Evolutionary conservation across 2,329 filamentous ascomycete genomes (phyloP).

Genomic region (Pyricularia grisea): DNA sequence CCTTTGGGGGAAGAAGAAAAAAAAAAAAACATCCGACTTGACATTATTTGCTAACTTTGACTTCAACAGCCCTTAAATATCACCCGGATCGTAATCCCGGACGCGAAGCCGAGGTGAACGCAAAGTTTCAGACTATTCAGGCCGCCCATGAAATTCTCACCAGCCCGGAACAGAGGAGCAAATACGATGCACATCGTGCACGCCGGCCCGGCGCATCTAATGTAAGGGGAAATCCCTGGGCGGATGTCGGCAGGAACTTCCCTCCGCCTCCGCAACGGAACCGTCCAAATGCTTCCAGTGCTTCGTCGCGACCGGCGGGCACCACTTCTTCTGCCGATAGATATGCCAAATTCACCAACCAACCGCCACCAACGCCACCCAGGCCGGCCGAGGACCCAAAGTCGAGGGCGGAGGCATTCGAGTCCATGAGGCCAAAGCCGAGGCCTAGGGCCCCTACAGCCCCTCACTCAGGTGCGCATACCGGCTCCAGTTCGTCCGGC

Average conservation of each 20-base stretch:
- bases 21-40: not conserved
- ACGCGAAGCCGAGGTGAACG: conserved; percentile 66
- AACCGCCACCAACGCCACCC: conserved; percentile 9
- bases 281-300: conserved; percentile 7
- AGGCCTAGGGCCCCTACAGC: conserved; percentile 11
- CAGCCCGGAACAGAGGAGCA: conserved; percentile 38
- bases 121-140: conserved; percentile 80
- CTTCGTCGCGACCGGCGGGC: conserved; percentile 12
- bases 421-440: conserved; percentile 20
- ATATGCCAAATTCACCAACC: conserved; percentile 13
- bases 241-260: conserved; percentile 36
- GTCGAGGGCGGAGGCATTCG: conserved; percentile 23
- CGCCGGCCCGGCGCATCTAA: conserved; percentile 39
- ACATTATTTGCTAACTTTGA: conserved; percentile 1
- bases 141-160: conserved; percentile 69
- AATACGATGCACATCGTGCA: conserved; percentile 40
- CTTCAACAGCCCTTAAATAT: conserved; percentile 56
- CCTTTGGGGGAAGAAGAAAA: too few species aligned
- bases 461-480: conserved; percentile 7
- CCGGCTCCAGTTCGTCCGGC: not conserved
- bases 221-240: conserved; percentile 48
- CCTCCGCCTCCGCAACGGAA: conserved; percentile 31
- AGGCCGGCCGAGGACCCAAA: conserved; percentile 10
- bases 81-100: conserved; percentile 87
- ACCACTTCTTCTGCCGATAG: conserved; percentile 11